These are phyloP conservation scores for Sungouiozyma intestinalis DNA, from an alignment of 805 yeast species.

Conservation along the genomic window DNA sequence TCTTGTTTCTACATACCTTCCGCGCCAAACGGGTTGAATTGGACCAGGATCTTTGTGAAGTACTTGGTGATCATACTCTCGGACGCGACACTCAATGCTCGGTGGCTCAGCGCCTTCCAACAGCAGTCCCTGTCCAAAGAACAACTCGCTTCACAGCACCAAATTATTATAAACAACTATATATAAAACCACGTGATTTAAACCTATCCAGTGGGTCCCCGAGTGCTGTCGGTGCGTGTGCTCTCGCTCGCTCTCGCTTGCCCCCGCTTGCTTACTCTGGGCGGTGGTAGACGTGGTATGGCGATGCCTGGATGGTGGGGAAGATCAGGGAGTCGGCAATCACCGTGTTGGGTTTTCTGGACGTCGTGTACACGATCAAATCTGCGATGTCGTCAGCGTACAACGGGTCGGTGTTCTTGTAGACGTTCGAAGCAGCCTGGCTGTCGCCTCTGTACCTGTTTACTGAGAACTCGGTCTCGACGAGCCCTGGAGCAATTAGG, in stretches of 20 bases:
- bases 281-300: constrained; percentile 44
- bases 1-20: constrained; percentile 37
- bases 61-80: constrained; percentile 75
- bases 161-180: too few relatives aligned
- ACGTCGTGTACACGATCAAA: constrained; percentile 44
- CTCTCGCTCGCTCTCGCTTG: too few relatives aligned
- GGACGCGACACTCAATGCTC: too few relatives aligned
- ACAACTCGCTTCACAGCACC: too few relatives aligned
- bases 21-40: constrained; percentile 64
- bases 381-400: constrained; percentile 53
- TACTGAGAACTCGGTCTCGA: constrained; percentile 55
- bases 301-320: constrained; percentile 78
- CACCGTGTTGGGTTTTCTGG: constrained; percentile 49
- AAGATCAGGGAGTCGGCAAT: constrained; percentile 71
- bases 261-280: not conserved
- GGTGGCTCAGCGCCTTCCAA: too few relatives aligned
- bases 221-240: not conserved
- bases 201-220: too few relatives aligned
- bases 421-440: constrained; percentile 43
- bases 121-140: too few relatives aligned
- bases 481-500: constrained; percentile 61
- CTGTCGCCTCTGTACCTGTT: constrained; percentile 52
- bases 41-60: constrained; percentile 65
- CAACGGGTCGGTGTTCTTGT: constrained; percentile 46
- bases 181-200: not conserved